Evolutionary conservation across 805 yeast species (phyloP).

Genomic region (Spathaspora passalidarum): DNA sequence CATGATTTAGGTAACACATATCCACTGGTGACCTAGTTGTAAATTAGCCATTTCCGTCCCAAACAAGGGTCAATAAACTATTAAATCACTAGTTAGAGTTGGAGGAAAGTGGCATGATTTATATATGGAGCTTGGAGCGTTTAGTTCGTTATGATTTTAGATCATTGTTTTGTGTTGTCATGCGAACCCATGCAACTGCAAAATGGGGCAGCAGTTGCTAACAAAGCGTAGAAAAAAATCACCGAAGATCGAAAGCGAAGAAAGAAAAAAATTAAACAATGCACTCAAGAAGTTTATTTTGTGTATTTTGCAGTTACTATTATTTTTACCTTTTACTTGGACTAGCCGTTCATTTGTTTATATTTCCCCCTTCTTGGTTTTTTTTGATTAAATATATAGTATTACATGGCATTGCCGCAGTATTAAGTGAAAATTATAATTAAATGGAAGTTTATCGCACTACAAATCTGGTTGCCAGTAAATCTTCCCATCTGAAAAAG

Average conservation of each 20-base stretch:
- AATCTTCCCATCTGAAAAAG: neutral
- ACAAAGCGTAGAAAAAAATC: neutral
- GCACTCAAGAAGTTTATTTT: neutral
- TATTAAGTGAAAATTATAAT: neutral
- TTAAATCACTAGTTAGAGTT: no score
- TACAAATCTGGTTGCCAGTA: neutral
- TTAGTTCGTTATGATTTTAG: no score
- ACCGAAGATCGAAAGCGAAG: neutral
- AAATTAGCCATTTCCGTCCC: no score
- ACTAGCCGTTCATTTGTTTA: no score
- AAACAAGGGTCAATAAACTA: no score
- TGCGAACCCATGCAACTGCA: neutral
- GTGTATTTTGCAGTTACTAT: neutral
- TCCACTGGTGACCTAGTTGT: no score
- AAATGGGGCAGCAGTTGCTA: neutral
- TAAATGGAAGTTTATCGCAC: neutral
- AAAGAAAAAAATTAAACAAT: neutral
- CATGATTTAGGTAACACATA: no score
- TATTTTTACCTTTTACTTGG: no score
- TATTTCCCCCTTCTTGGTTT: no score
- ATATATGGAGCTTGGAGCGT: no score
- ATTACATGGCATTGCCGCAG: neutral
- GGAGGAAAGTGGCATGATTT: no score
- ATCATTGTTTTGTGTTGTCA: neutral
- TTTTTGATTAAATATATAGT: neutral